Evolutionary conservation across 305 asterid species (phyloP).

Genomic region (Salvia sclarea): DNA sequence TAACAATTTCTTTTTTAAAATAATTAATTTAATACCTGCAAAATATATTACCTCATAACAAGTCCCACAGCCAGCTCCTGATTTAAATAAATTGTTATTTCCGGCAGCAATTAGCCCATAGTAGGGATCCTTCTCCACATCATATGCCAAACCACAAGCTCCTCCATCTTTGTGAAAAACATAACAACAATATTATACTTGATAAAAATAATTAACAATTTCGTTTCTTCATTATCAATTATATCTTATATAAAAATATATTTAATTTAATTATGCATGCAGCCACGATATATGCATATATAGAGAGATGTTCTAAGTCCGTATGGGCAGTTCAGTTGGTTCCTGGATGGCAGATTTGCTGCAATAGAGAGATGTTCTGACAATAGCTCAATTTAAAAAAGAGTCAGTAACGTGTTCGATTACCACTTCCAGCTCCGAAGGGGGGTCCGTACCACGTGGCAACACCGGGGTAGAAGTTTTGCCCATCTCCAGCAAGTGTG

Average conservation of each 20-base stretch:
- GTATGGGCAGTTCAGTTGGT: no score
- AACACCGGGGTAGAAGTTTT: constrained; percentile 21
- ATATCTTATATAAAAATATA: no score
- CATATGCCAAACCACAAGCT: constrained; percentile 43
- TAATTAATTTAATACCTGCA: no score
- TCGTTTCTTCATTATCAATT: no score
- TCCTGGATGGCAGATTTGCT: no score
- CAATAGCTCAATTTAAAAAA: no score
- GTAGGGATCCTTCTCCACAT: constrained; percentile 34
- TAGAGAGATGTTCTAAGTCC: no score
- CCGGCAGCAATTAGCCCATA: constrained; percentile 41
- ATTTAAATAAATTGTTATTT: constrained; percentile 31
- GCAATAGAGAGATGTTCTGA: no score
- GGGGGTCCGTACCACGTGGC: constrained; percentile 38
- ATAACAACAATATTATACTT: neutral
- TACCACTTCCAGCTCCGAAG: constrained; percentile 29
- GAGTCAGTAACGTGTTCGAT: neutral
- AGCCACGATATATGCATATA: no score
- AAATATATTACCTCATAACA: constrained; percentile 34
- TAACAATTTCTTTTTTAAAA: no score
- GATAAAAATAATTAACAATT: neutral
- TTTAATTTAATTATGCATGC: no score
- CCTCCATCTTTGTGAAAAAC: constrained; percentile 33
- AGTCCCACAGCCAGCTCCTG: constrained; percentile 47
- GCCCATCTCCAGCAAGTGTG: no score